A percentile compares a stretch with the other conserved stretches of the same genome.
phyloP scores from a whole-genome alignment of 345 rosid species.

The Jatropha curcas region DNA sequence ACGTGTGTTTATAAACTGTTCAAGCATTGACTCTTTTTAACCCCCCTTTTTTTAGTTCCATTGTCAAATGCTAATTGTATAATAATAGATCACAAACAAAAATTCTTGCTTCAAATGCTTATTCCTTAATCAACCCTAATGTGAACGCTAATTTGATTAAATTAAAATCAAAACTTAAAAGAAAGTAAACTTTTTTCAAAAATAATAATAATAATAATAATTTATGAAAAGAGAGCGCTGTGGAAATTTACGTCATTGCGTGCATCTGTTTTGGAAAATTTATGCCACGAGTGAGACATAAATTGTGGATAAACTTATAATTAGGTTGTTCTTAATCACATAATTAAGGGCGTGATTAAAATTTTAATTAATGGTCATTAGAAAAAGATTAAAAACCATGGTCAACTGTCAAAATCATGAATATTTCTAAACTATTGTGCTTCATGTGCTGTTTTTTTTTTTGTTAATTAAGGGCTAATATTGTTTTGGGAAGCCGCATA shows the following conservation, averaged over 20 bases:
- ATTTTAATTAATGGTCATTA: no score
- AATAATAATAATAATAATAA: no score
- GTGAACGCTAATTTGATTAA: not conserved
- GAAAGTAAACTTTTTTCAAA: no score
- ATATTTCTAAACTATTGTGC: not conserved
- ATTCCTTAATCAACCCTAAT: not conserved
- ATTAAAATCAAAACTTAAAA: not conserved
- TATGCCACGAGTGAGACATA: not conserved
- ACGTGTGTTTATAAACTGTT: conserved; percentile 37
- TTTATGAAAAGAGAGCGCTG: not conserved
- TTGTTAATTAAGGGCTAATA: not conserved
- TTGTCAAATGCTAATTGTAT: conserved; percentile 21
- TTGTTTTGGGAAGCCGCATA: not conserved
- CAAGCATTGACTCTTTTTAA: conserved; percentile 20
- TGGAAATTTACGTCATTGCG: conserved; percentile 2
- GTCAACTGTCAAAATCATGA: not conserved
- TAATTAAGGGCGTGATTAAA: not conserved
- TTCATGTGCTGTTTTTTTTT: not conserved
- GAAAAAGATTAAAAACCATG: no score
- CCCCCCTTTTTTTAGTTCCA: not conserved
- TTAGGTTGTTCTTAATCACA: not conserved
- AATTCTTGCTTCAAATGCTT: not conserved
- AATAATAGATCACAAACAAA: not conserved
- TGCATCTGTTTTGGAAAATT: no score
- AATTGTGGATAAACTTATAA: not conserved